Evolutionary conservation across 441 rosid genomes (phyloP), one percentile per base, ranked within the genome.

Genomic region (Gossypium gossypioides): DNA sequence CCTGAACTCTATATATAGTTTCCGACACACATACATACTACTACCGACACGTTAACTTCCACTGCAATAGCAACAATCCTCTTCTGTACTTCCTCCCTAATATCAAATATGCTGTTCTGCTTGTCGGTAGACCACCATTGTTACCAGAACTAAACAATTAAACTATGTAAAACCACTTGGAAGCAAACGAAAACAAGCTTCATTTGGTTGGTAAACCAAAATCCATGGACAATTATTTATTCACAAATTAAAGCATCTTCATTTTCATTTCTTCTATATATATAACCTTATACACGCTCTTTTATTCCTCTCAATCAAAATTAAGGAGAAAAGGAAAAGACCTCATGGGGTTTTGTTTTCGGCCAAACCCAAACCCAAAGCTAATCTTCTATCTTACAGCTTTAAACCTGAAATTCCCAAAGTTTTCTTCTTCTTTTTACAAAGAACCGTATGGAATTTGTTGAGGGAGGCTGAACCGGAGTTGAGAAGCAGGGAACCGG

Each of bases 401-500:
- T 62, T 62, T 46, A 3, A 62, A 62, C 37, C 75, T 22, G 40
- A 22, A 71, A 71, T 0, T 10, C 13, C 44, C 42, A 37, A 7
- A 37, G 42, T 37, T 15, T 21, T 22, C n/a, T 62, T 72, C 72
- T 60, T 74, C 54, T 25, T 59, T 56, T 56, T 22, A 81, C 7
- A 74, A 6, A 27, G 78, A 71, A 68, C 71, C 72, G 58, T 72
- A 57, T 8, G 77, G 83, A 22, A 69, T 87, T 12, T 86, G 91
- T 63, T 79, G 94, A 24, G 98, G 96, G 16, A 93, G 93, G 69
- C 93, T 78, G 81, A 91, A 88, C 65, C 95, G 92, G 84, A 93
- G 95, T 89, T 93, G 92, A 0, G 96, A 91, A 69, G 93, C 97
- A 61, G 98, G 96, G 2, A 93, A 93, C 24, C 88, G 80, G 44